A percentile compares a stretch with the other conserved stretches of the same genome.
Conservation (phyloP, 495 filamentous ascomycete species). For the Cercophora scortea region DNA sequence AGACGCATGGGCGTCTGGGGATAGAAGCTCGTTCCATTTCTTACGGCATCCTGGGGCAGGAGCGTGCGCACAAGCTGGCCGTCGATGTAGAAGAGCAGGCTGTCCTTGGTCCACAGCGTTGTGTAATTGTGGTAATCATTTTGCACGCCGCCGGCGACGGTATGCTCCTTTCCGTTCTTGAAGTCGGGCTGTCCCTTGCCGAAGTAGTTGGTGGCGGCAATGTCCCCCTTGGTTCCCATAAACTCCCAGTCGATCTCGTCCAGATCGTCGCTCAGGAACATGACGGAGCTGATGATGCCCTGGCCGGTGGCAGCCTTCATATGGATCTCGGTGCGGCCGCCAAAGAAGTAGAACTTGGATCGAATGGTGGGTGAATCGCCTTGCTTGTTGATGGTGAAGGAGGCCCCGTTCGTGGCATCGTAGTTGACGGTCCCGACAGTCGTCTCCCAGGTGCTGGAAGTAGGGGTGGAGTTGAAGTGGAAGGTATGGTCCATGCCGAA, state of each 20-base stretch:
- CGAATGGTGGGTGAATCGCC: constrained; percentile 69
- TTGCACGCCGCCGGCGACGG: constrained; percentile 29
- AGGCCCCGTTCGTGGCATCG: constrained; percentile 47
- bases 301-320: constrained; percentile 66
- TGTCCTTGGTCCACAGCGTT: constrained; percentile 68
- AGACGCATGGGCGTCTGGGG: constrained; percentile 85
- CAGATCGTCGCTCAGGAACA: constrained; percentile 74
- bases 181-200: constrained; percentile 60
- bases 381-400: constrained; percentile 61
- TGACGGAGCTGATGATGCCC: constrained; percentile 76
- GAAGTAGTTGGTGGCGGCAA: constrained; percentile 77
- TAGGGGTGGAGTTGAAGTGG: constrained; percentile 59
- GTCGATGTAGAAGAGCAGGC: constrained; percentile 70
- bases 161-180: constrained; percentile 52
- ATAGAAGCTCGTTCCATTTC: constrained; percentile 54
- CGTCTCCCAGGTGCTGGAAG: constrained; percentile 51
- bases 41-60: constrained; percentile 46
- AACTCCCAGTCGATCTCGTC: constrained; percentile 94
- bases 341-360: constrained; percentile 71
- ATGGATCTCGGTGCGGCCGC: constrained; percentile 60
- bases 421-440: constrained; percentile 51
- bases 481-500: constrained; percentile 47
- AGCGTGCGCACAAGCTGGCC: constrained; percentile 58
- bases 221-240: constrained; percentile 54
- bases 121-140: constrained; percentile 71